Conservation (phyloP, 2,329 filamentous ascomycete species). For the Aspergillus sp. region DNA sequence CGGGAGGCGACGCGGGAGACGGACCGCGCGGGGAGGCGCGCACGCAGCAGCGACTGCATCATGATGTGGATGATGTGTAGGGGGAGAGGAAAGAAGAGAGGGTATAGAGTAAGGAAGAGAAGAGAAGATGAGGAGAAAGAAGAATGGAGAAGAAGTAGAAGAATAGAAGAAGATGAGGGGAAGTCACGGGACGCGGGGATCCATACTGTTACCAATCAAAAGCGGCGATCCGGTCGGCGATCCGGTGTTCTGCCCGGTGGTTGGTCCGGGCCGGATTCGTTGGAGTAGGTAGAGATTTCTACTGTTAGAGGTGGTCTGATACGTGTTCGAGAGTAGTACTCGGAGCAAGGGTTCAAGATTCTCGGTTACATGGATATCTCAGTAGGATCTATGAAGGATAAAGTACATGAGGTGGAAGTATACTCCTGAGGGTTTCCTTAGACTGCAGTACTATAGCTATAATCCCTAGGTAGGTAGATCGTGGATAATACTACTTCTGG, state of each 20-base stretch:
- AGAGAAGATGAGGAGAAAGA: slow-evolving; percentile 3
- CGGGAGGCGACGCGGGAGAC: slow-evolving; percentile 22
- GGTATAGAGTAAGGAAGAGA: neutral
- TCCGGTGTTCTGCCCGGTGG: neutral
- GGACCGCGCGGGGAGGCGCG: slow-evolving; percentile 25
- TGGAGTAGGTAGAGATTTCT: no score
- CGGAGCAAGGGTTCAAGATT: no score
- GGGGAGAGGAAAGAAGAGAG: neutral
- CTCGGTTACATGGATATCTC: no score
- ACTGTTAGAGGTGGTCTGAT: no score
- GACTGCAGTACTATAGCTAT: no score
- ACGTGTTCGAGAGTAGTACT: no score
- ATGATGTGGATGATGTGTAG: neutral
- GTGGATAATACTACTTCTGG: no score
- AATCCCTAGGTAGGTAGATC: no score
- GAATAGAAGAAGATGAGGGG: slow-evolving; percentile 5
- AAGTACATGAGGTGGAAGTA: no score
- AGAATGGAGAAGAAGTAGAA: slow-evolving; percentile 1
- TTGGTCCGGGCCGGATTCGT: neutral
- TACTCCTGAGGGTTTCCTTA: no score
- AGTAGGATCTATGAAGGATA: no score
- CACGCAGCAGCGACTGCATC: slow-evolving; percentile 30
- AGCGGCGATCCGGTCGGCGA: neutral
- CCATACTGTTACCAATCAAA: slow-evolving; percentile 12
- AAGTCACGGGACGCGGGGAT: slow-evolving; percentile 23